Base-by-base conservation (phyloP, 805 yeast genomes). In the Candida qinlingensis region DNA sequence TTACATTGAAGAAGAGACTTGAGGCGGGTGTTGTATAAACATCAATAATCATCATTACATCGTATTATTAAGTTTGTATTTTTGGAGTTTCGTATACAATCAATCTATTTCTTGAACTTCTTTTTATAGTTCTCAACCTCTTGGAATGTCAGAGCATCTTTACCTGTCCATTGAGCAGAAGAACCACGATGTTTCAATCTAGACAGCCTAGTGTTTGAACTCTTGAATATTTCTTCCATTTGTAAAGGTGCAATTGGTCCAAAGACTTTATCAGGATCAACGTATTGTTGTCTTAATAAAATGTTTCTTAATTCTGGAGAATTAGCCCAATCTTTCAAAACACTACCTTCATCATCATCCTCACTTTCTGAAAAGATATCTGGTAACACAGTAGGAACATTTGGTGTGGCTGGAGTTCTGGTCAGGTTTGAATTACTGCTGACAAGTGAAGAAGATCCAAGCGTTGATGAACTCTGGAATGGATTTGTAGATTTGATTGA, bases 221-320 rank as follows among this genome's bases (percentile, higher is more conserved):
- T 54, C 34, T 72, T 75, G 60, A 86, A 87, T 4, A 86, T 79
- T 53, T 82, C 88, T 46, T 81, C 87, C 68, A 84, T 80, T 45
- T 81, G 77, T 49, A 86, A 67, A 2, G 81, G 81, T 0, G 86
- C 85, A 33, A 85, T 76, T 6, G 86, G 83, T 0, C 96, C 96
- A 67, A 89, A 87, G 1, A 88, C 76, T 19, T 72, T 62, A 52
- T 74, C 80, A 0, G 94, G 91, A 58, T 88, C 83, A 51, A 83
- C 67, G 30, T 61, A 62, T 59, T 80, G 84, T 50, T 74, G 77
- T 26, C 65, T 59, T 27, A 65, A 53, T 37, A 81, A 65, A 35
- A 73, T 68, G 31, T 70, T 68, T 39, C 73, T 71, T 45, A 82
- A 62, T 49, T 74, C 76, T 5, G 86, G 83, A 2, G 85, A 74